Percentiles rank a stretch among this genome's conserved stretches.
Evolutionary conservation across 441 rosid genomes (phyloP).

Genomic region (Bruguiera hainesii): DNA sequence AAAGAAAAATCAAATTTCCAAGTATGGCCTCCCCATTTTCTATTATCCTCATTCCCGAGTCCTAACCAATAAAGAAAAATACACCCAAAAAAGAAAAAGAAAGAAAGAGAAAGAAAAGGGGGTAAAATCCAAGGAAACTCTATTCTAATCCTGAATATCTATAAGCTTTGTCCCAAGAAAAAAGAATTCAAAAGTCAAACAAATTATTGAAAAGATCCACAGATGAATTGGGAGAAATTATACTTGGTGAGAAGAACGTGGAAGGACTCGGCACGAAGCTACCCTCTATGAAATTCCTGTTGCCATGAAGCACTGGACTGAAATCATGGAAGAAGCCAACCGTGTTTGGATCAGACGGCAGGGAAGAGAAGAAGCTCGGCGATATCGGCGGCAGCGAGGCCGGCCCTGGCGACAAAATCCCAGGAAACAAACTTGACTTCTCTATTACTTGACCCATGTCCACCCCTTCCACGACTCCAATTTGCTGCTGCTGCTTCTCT

Average conservation of each 20-base stretch:
- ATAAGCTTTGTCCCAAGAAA: not conserved
- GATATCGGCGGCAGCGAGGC: constrained; percentile 57
- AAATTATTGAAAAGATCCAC: constrained; percentile 54
- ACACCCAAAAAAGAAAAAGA: not conserved
- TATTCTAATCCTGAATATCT: not conserved
- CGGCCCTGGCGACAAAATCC: constrained; percentile 77
- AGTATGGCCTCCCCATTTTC: constrained; percentile 9
- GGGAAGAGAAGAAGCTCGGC: constrained; percentile 60
- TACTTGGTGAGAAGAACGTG: constrained; percentile 36
- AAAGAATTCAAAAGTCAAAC: constrained; percentile 41
- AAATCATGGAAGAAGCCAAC: constrained; percentile 55
- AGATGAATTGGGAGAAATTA: constrained; percentile 42
- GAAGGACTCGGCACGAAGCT: constrained; percentile 62
- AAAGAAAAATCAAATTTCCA: constrained; percentile 19
- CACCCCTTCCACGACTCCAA: constrained; percentile 37
- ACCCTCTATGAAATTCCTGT: constrained; percentile 44
- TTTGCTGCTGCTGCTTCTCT: constrained; percentile 15
- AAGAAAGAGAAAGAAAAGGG: not conserved
- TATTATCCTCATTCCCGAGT: not conserved
- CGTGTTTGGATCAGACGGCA: constrained; percentile 42
- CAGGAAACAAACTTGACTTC: constrained; percentile 41
- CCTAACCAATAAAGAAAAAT: not conserved
- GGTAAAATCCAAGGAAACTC: not conserved
- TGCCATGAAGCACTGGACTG: constrained; percentile 54
- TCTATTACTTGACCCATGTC: constrained; percentile 38